These are phyloP conservation scores for Trichoderma atrobrunneum DNA, from an alignment of 2,329 filamentous ascomycete genomes.

Conservation along the genomic window DNA sequence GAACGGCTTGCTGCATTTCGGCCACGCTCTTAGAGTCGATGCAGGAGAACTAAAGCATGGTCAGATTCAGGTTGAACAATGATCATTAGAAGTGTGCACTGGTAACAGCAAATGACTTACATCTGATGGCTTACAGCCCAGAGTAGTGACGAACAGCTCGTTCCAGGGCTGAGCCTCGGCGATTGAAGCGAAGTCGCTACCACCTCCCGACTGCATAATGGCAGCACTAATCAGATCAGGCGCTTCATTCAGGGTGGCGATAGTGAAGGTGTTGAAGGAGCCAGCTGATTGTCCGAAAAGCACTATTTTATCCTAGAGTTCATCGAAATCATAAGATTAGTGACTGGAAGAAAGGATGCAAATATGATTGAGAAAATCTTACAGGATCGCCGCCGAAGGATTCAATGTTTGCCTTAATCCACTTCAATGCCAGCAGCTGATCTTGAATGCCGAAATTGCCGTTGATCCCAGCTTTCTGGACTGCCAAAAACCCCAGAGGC, in stretches of 20 bases:
- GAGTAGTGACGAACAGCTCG: not conserved
- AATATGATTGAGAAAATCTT: not conserved
- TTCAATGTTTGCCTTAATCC: constrained; percentile 22
- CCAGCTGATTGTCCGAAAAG: not conserved
- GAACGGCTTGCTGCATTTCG: not conserved
- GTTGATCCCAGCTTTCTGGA: constrained; percentile 18
- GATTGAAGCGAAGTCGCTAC: not conserved
- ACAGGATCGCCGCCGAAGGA: constrained; percentile 39
- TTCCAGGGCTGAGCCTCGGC: not conserved
- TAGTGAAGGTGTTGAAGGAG: not conserved
- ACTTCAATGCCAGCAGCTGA: constrained; percentile 18
- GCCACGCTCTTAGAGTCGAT: not conserved
- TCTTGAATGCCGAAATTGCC: constrained; percentile 24
- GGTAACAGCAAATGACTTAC: not conserved
- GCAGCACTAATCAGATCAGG: not conserved
- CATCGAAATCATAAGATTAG: not conserved
- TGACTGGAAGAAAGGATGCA: not conserved
- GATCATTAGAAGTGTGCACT: not conserved
- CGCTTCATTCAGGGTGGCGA: not conserved
- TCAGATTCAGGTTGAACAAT: not conserved
- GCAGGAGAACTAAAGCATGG: not conserved
- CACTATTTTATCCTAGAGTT: not conserved
- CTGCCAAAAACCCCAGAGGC: constrained; percentile 17
- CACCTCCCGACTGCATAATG: not conserved
- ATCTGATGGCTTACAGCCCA: not conserved